A percentile compares a stretch with the other conserved stretches of the same genome.
These are phyloP conservation scores for Syncephalastrum contaminatum DNA, from an alignment of 371 early-diverging fungal genomes.

Conservation along the genomic window DNA sequence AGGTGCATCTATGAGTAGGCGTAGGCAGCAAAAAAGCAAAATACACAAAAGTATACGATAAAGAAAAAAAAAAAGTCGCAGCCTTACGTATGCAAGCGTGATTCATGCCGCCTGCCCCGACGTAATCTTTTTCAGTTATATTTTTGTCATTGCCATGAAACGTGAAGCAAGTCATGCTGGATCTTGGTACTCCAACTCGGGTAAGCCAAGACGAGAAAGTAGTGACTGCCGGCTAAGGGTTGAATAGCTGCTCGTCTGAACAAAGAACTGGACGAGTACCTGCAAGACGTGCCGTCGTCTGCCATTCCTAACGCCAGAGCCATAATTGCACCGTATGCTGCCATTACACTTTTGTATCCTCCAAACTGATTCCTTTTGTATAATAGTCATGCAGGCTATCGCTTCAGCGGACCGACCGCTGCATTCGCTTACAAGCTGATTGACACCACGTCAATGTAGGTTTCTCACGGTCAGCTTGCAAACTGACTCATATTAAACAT, in stretches of 20 bases:
- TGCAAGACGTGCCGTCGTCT: conserved; percentile 47
- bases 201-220: conserved; percentile 25
- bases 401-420: conserved; percentile 87
- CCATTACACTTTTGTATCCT: background rate
- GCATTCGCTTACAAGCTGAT: conserved; percentile 84
- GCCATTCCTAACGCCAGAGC: conserved; percentile 66
- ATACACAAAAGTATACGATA: too few relatives aligned
- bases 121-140: background rate
- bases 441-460: conserved; percentile 60
- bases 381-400: conserved; percentile 88
- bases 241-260: conserved; percentile 25
- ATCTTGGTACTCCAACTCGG: conserved; percentile 71
- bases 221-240: background rate
- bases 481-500: too few relatives aligned
- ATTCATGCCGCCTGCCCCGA: too few relatives aligned
- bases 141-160: conserved; percentile 2
- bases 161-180: conserved; percentile 75
- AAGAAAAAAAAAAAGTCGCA: too few relatives aligned
- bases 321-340: conserved; percentile 81
- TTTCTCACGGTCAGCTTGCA: background rate
- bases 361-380: too few relatives aligned
- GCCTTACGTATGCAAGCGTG: too few relatives aligned
- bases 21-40: too few relatives aligned
- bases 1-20: too few relatives aligned
- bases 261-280: conserved; percentile 53